These are phyloP conservation scores for Ramalina peruviana DNA, from an alignment of 495 filamentous ascomycete genomes.

Conservation along the genomic window DNA sequence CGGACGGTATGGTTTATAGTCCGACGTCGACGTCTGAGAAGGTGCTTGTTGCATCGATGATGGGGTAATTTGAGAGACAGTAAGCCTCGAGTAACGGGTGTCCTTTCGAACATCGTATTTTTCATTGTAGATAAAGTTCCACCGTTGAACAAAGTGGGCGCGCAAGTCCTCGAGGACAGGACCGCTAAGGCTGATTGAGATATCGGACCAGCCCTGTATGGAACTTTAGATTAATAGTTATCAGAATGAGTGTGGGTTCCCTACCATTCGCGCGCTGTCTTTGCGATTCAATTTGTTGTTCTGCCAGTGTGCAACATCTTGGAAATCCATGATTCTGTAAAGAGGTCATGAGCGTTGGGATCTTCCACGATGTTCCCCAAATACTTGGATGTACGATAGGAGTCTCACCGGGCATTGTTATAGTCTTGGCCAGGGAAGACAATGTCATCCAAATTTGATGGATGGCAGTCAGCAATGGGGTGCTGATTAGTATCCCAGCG, in stretches of 20 bases:
- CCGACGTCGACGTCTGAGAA: constrained; percentile 7
- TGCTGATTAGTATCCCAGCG: constrained; percentile 58
- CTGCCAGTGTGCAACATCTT: constrained; percentile 69
- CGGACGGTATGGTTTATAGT: constrained; percentile 10
- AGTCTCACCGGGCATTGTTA: constrained; percentile 54
- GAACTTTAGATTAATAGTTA: not conserved
- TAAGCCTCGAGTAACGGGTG: constrained; percentile 44
- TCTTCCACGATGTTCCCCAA: too few relatives aligned
- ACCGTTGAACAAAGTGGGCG: constrained; percentile 71
- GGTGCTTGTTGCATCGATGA: constrained; percentile 7
- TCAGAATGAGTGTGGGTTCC: not conserved
- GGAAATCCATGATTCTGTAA: constrained; percentile 63
- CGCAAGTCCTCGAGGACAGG: constrained; percentile 65
- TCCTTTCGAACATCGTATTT: constrained; percentile 64
- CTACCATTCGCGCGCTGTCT: constrained; percentile 70
- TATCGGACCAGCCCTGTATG: constrained; percentile 55
- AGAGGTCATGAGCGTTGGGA: too few relatives aligned
- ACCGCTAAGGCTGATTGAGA: constrained; percentile 69
- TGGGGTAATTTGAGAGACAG: constrained; percentile 16
- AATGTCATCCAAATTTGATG: constrained; percentile 54
- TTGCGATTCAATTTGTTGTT: constrained; percentile 78
- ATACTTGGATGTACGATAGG: not conserved
- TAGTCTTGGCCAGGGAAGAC: constrained; percentile 90
- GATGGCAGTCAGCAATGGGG: constrained; percentile 75
- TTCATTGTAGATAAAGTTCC: constrained; percentile 81